These are phyloP conservation scores for Xylaria venustula DNA, from an alignment of 495 filamentous ascomycete genomes.

Conservation along the genomic window DNA sequence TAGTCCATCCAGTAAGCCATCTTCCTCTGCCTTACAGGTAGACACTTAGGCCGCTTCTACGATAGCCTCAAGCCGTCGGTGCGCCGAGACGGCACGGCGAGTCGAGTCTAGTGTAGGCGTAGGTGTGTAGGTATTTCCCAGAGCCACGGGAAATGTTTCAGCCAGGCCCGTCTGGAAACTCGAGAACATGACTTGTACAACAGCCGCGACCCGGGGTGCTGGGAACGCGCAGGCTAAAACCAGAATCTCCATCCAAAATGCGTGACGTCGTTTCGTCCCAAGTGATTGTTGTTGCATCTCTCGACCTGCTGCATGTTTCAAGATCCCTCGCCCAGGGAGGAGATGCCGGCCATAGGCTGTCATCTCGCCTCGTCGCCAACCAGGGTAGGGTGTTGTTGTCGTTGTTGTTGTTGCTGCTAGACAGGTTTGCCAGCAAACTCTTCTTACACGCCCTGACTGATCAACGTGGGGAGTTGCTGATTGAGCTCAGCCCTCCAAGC, in stretches of 20 bases:
- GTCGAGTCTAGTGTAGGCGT: not conserved
- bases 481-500: slow-evolving; percentile 15
- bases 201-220: not conserved
- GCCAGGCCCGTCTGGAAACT: no score
- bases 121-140: not conserved
- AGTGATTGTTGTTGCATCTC: not conserved
- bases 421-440: not conserved
- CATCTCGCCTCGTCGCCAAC: not conserved
- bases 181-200: no score
- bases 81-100: not conserved
- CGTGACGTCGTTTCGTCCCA: not conserved
- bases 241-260: no score
- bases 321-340: not conserved
- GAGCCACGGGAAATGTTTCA: not conserved
- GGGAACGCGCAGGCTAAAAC: not conserved
- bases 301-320: not conserved
- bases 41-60: not conserved
- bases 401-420: not conserved
- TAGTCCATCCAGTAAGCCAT: not conserved
- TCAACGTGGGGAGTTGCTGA: not conserved
- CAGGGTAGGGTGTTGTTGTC: no score
- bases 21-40: no score
- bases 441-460: not conserved
- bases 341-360: not conserved
- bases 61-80: no score